Evolutionary conservation across 805 yeast genomes (phyloP).

Genomic region (Barnettozyma pratensis): DNA sequence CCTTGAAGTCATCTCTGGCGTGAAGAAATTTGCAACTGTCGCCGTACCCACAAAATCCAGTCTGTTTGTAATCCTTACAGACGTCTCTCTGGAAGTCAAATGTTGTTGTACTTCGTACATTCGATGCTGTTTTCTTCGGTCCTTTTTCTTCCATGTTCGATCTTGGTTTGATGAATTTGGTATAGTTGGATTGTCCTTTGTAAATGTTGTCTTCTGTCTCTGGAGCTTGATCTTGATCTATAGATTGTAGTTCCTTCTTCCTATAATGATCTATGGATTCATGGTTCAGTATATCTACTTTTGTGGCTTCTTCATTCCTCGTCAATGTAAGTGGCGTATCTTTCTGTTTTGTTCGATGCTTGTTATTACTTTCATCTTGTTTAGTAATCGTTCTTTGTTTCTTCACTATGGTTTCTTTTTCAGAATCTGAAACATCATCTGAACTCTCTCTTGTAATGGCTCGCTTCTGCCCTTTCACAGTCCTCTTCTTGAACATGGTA

Average conservation of each 20-base stretch:
- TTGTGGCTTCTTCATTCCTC: constrained; percentile 23
- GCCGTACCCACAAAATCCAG: constrained; percentile 96
- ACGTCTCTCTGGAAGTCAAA: constrained; percentile 91
- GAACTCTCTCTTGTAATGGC: constrained; percentile 5
- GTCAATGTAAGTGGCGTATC: constrained; percentile 5
- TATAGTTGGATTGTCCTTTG: constrained; percentile 24
- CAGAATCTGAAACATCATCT: constrained; percentile 6
- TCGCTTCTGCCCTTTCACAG: constrained; percentile 17
- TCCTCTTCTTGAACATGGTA: constrained; percentile 37
- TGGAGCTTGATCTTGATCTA: not conserved
- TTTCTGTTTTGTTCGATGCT: not conserved
- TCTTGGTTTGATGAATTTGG: constrained; percentile 22
- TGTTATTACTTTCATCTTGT: not conserved
- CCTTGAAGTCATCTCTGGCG: constrained; percentile 76
- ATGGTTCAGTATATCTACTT: constrained; percentile 18
- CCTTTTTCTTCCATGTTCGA: constrained; percentile 26
- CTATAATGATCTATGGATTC: constrained; percentile 18
- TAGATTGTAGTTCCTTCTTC: constrained; percentile 8
- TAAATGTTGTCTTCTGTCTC: constrained; percentile 24
- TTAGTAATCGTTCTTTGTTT: constrained; percentile 5
- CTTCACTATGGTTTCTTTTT: constrained; percentile 10
- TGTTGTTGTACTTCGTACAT: constrained; percentile 59
- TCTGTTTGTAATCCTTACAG: constrained; percentile 85
- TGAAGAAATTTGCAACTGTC: constrained; percentile 95
- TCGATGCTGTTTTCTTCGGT: constrained; percentile 36